Conservation (phyloP, 257 asterid species). For the Ocimum tenuiflorum region DNA sequence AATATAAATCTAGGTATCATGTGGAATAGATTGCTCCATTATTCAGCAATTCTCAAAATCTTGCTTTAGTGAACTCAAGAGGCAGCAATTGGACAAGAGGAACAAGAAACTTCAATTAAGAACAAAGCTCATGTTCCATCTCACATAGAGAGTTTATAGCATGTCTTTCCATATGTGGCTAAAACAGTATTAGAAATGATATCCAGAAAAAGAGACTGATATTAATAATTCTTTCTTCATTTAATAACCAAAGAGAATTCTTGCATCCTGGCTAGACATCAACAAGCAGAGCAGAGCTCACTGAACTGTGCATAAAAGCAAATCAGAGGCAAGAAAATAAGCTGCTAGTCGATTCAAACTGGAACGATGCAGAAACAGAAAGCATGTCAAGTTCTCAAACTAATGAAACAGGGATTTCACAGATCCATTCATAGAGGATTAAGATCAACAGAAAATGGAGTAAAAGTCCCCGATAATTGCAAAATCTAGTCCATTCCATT, state of each 20-base stretch:
- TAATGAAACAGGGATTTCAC: conserved; percentile 6
- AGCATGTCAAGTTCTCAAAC: not conserved
- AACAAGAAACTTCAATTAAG: not conserved
- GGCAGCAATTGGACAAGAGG: not conserved
- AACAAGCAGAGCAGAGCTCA: not conserved
- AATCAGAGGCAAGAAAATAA: not conserved
- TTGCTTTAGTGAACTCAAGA: not conserved
- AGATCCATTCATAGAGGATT: conserved; percentile 19
- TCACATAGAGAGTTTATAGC: not conserved
- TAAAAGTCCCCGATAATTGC: not conserved
- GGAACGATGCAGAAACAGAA: too few species aligned
- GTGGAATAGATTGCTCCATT: not conserved
- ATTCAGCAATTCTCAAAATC: not conserved
- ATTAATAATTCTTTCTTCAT: not conserved
- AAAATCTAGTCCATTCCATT: not conserved
- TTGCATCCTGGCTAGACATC: not conserved
- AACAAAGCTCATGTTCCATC: not conserved
- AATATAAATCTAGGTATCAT: not conserved
- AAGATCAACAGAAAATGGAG: conserved; percentile 7
- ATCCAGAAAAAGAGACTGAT: not conserved
- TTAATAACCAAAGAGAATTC: not conserved
- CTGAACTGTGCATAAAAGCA: not conserved
- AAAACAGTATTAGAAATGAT: not conserved
- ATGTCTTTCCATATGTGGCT: not conserved
- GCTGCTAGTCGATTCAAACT: too few species aligned